Base-by-base conservation (phyloP, 345 rosid genomes). In the Hirschfeldia incana region DNA sequence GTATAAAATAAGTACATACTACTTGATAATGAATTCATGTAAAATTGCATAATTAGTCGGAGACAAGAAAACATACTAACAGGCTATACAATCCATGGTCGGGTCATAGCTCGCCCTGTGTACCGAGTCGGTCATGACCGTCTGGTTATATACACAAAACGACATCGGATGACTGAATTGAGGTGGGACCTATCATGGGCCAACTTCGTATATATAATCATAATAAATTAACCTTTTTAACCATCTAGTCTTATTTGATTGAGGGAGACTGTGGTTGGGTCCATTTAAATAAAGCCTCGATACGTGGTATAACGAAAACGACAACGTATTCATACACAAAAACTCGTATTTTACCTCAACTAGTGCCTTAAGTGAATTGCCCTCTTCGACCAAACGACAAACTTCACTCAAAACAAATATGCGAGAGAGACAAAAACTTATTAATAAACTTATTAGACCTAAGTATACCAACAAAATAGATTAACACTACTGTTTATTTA, bases 271-370 rank as follows among this genome's bases (percentile, higher is more conserved):
- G 67, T 61, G 39, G 17, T 51, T 62, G 21, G 79, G 79, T 69
- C 76, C 49, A 13, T 55, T 46, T 28, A 66, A 66, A 66, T 74
- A 69, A 80, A 53, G 75, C 67, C 67, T 63, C 57, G 67, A 64
- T 74, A 67, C 78, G 82, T 78, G 82, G 82, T 78, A 21, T 57
- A 49, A 65, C n/a, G 8, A 39, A 30, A 72, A 65, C 73, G 81
- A 58, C 53, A 17, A 17, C 63, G 81, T 72, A 65, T 71, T 77
- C 26, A 65, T 46, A 65, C 68, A 11, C 9, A n/a, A 33, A 49
- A 21, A 4, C 3, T 65, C 26, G 51, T 42, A 66, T 21, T 21
- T 21, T 34, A 61, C 21, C 53, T 49, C 65, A 61, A 74, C 73
- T 37, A 66, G 32, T 65, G 68, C 69, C 57, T 73, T 49, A 1